Conservation (phyloP, 441 rosid species). For the Metrosideros polymorpha region DNA sequence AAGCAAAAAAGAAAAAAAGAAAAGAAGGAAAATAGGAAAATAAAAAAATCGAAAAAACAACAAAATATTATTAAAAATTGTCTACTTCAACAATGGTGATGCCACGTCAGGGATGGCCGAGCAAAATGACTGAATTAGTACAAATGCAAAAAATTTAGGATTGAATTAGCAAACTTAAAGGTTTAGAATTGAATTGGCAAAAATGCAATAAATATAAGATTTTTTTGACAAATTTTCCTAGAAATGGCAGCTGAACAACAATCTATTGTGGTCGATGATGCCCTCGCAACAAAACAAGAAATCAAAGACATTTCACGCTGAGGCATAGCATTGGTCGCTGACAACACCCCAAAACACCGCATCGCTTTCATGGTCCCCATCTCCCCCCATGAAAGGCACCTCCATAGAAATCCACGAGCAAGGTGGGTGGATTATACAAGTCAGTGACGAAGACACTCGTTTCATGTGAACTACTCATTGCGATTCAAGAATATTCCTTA, state of each 20-base stretch:
- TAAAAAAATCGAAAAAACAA: too few species aligned
- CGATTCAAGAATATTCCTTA: neutral
- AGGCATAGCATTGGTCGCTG: neutral
- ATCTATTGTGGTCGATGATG: neutral
- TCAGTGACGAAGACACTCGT: neutral
- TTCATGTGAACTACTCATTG: neutral
- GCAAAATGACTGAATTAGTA: too few species aligned
- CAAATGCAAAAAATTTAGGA: too few species aligned
- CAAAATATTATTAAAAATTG: too few species aligned
- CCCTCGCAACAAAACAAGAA: neutral
- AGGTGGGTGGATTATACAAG: neutral
- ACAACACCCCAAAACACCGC: neutral
- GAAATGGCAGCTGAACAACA: neutral
- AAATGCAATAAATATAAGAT: too few species aligned
- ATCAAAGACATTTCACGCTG: neutral
- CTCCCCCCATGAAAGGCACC: neutral
- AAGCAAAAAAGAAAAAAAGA: too few species aligned
- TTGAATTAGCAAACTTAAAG: too few species aligned
- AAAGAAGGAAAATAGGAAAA: too few species aligned
- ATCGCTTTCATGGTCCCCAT: neutral
- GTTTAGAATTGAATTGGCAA: too few species aligned
- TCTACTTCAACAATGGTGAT: too few species aligned
- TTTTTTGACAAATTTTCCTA: too few species aligned
- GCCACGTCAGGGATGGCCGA: too few species aligned
- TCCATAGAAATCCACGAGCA: neutral